phyloP scores from a whole-genome alignment of 2,329 filamentous ascomycete species.

The Hypoxylon sp. region DNA sequence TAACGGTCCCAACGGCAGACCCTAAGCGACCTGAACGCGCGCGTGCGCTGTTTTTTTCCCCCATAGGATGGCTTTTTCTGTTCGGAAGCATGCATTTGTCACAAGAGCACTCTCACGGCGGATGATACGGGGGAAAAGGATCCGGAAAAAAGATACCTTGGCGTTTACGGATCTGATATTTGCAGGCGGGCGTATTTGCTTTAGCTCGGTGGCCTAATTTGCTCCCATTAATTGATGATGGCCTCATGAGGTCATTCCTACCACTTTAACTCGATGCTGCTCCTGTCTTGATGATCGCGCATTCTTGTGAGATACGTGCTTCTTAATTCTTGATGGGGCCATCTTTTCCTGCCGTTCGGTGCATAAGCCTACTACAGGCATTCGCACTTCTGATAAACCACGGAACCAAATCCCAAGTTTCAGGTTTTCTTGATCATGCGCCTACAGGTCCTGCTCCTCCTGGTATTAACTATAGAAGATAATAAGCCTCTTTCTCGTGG shows the following conservation, averaged over 20 bases:
- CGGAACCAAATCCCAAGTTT: slow-evolving; percentile 2
- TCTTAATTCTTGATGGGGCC: neutral
- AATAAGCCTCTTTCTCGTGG: slow-evolving; percentile 1
- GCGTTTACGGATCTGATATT: slow-evolving; percentile 37
- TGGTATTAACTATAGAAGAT: slow-evolving; percentile 72
- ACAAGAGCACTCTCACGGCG: slow-evolving; percentile 27
- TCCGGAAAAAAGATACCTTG: slow-evolving; percentile 36
- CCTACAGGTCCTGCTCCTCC: slow-evolving; percentile 77
- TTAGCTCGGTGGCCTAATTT: slow-evolving; percentile 11
- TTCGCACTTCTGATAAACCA: neutral
- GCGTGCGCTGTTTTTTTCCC: slow-evolving; percentile 1
- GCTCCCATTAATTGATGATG: slow-evolving; percentile 11
- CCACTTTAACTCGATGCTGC: neutral
- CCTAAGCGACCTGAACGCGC: slow-evolving; percentile 23
- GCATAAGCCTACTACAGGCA: neutral
- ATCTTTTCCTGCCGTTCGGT: neutral
- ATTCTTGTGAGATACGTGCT: slow-evolving; percentile 11
- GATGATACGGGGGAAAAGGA: slow-evolving; percentile 24
- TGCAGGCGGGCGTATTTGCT: neutral
- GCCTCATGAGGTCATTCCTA: slow-evolving; percentile 6
- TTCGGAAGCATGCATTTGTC: neutral
- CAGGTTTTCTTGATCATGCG: slow-evolving; percentile 40
- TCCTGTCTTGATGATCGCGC: slow-evolving; percentile 11
- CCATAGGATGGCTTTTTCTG: neutral
- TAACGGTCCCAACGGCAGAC: slow-evolving; percentile 44